Percentiles rank a stretch among this genome's conserved stretches.
Evolutionary conservation across 805 yeast genomes (phyloP).

Genomic region (Wickerhamiella spandovensis): DNA sequence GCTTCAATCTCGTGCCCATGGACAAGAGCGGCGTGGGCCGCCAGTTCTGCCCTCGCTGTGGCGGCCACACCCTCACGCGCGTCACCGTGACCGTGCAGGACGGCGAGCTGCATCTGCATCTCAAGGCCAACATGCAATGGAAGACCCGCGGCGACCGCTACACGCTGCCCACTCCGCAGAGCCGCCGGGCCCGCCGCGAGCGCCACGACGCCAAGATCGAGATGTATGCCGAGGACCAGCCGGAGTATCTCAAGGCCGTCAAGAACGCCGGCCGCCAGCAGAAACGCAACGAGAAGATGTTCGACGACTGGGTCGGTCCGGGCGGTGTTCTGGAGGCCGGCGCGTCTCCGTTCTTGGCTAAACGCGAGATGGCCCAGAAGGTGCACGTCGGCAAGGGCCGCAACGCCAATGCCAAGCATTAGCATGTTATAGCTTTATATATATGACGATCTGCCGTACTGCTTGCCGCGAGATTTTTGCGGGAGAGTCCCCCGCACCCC

Average conservation of each 20-base stretch:
- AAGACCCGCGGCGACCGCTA: slow-evolving; percentile 72
- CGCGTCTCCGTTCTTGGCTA: slow-evolving; percentile 77
- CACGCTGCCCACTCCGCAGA: slow-evolving; percentile 76
- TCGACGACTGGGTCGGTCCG: slow-evolving; percentile 89
- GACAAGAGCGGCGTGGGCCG: slow-evolving; percentile 44
- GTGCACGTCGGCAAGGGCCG: slow-evolving; percentile 81
- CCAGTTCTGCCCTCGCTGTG: slow-evolving; percentile 92
- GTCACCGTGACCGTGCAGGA: slow-evolving; percentile 78
- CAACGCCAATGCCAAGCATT: slow-evolving; percentile 44
- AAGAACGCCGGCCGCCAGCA: slow-evolving; percentile 82
- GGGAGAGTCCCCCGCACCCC: no score
- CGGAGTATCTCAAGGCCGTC: slow-evolving; percentile 77
- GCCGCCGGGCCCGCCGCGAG: slow-evolving; percentile 58
- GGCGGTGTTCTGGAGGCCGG: slow-evolving; percentile 70
- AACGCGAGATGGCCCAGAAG: slow-evolving; percentile 31
- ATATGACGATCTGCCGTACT: no score
- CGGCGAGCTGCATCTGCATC: slow-evolving; percentile 76
- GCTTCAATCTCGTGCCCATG: slow-evolving; percentile 71
- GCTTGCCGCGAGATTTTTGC: no score
- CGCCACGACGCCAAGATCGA: slow-evolving; percentile 75
- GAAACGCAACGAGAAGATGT: slow-evolving; percentile 69
- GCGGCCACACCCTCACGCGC: slow-evolving; percentile 79
- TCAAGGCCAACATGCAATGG: slow-evolving; percentile 91
- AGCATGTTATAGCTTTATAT: no score
- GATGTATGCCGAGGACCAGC: slow-evolving; percentile 76